Conservation (phyloP, 2,329 filamentous ascomycete genomes). For the Stemphylium beticola region DNA sequence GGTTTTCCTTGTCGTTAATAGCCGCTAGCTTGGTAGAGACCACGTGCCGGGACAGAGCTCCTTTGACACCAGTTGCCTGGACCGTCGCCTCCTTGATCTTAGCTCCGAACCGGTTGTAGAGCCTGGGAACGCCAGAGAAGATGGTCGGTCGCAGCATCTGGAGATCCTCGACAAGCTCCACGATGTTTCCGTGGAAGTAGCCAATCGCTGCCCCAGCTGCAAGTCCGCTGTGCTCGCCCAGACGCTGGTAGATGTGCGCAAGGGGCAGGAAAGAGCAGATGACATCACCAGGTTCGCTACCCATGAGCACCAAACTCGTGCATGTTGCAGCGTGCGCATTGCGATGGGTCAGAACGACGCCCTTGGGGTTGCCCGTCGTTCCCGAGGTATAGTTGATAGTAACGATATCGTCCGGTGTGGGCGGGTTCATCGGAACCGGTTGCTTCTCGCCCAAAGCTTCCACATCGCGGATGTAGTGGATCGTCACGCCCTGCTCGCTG, state of each 20-base stretch:
- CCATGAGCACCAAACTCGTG: slow-evolving; percentile 62
- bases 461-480: slow-evolving; percentile 80
- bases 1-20: slow-evolving; percentile 73
- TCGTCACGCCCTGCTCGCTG: slow-evolving; percentile 72
- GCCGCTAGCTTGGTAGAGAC: slow-evolving; percentile 80
- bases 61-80: slow-evolving; percentile 79
- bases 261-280: slow-evolving; percentile 88
- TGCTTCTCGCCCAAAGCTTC: slow-evolving; percentile 78
- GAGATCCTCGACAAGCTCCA: slow-evolving; percentile 86
- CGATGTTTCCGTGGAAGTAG: slow-evolving; percentile 92
- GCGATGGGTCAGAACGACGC: slow-evolving; percentile 80
- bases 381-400: slow-evolving; percentile 94
- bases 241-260: slow-evolving; percentile 90
- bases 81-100: slow-evolving; percentile 81
- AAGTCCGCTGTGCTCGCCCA: slow-evolving; percentile 78
- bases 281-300: slow-evolving; percentile 65
- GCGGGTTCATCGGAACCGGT: slow-evolving; percentile 73
- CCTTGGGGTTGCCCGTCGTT: slow-evolving; percentile 82
- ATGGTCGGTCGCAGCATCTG: slow-evolving; percentile 82
- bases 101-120: slow-evolving; percentile 88
- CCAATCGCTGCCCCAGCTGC: slow-evolving; percentile 77
- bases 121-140: slow-evolving; percentile 86
- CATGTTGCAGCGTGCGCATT: slow-evolving; percentile 78
- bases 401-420: slow-evolving; percentile 74
- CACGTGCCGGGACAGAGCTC: slow-evolving; percentile 78